Evolutionary conservation across 164 flowering plant species (phyloP), one percentile per base, ranked within the genome.

Genomic region (Piper betle): DNA sequence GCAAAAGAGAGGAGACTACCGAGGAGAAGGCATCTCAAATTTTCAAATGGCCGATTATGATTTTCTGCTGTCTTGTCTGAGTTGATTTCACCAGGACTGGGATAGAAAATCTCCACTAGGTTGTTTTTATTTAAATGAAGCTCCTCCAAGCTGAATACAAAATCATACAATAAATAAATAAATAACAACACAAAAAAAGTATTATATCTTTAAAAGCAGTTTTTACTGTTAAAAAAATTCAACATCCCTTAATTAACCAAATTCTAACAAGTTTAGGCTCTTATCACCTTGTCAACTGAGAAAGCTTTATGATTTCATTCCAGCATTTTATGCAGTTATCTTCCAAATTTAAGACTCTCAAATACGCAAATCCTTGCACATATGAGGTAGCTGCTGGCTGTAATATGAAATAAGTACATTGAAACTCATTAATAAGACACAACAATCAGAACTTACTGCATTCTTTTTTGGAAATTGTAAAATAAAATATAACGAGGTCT

Each of bases 61-160:
- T 69, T 69, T 58, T 75, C 74, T 42, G 13, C 50, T 38, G 55
- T 59, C 53, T 77, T 75, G 66, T 55, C 19, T 40, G 63, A 74
- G 43, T 37, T 52, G 4, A 62, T 43, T 53, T 53, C 58, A 64
- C 66, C 68, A 65, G 16, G 18, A 61, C 69, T 72, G 57, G 97
- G 86, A 62, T 87, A 89, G 78, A 68, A 78, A 12, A 86, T 67
- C 52, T 16, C 60, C 33, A 63, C 70, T 73, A 92, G 56, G 17
- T 71, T 71, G 78, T 93, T 93, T 79, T 88, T 85, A 82, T 81
- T 93, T 77, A 93, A 69, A 75, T 85, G 77, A 71, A 93, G 92
- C 79, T 88, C 85, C 84, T 86, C 91, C 86, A 93, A 79, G 58
- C 98, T 88, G 81, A 64, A 68, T 37, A 42, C 43, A 67, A 20